Evolutionary conservation across 805 yeast species (phyloP).

Genomic region (Komagataella ulmi): DNA sequence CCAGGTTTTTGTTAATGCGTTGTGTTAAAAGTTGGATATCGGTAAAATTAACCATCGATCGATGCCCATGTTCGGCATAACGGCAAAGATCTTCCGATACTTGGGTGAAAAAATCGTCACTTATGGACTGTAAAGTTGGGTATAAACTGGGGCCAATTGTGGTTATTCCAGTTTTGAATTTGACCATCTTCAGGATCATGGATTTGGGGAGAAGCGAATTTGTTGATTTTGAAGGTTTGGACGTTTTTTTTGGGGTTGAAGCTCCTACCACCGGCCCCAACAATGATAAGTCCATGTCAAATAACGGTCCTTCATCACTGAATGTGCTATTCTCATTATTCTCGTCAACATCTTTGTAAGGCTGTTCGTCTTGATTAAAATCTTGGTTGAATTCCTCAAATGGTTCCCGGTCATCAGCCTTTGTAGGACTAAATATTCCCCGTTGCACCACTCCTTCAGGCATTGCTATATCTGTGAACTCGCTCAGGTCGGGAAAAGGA

Average conservation of each 20-base stretch:
- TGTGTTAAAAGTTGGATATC: constrained; percentile 21
- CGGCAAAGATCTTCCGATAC: constrained; percentile 20
- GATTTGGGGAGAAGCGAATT: background rate
- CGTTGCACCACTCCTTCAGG: background rate
- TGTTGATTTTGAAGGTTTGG: background rate
- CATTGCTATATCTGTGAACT: background rate
- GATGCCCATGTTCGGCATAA: constrained; percentile 18
- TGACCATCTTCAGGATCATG: background rate
- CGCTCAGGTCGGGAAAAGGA: background rate
- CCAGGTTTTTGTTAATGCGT: constrained; percentile 8
- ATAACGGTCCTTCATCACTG: background rate
- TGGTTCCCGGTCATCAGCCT: background rate
- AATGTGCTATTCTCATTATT: background rate
- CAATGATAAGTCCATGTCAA: background rate
- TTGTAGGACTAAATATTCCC: background rate
- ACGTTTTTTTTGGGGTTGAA: background rate
- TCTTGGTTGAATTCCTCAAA: background rate
- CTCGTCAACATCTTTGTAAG: background rate
- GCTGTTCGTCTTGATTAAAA: background rate
- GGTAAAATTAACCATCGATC: constrained; percentile 15
- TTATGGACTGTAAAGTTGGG: constrained; percentile 6
- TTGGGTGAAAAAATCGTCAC: constrained; percentile 21
- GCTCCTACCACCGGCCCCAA: background rate
- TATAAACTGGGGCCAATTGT: background rate
- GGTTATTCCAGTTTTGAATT: background rate